Evolutionary conservation across 1,284 basidiomycete species (phyloP).

Genomic region (Moesziomyces sp.): DNA sequence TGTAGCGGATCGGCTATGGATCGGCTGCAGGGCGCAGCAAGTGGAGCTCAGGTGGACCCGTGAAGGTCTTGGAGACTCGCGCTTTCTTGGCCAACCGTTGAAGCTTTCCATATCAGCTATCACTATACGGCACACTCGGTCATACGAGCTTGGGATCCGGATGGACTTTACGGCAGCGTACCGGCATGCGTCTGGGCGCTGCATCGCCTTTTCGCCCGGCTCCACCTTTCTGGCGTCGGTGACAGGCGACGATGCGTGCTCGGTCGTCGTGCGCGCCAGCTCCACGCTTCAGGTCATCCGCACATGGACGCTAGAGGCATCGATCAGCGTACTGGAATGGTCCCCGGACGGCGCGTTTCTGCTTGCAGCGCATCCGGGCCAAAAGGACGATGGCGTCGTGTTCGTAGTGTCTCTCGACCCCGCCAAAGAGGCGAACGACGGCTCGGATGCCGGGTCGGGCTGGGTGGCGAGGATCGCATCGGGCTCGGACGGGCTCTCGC

Average conservation of each 20-base stretch:
- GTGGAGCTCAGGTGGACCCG: background rate
- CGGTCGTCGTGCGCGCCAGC: constrained; percentile 51
- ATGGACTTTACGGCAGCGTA: constrained; percentile 64
- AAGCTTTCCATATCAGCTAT: background rate
- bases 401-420: constrained; percentile 60
- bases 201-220: constrained; percentile 59
- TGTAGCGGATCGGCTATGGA: background rate
- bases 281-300: constrained; percentile 60
- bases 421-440: constrained; percentile 55
- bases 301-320: constrained; percentile 51
- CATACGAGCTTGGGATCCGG: background rate
- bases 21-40: background rate
- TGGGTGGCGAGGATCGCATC: constrained; percentile 59
- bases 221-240: constrained; percentile 62
- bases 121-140: background rate
- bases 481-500: constrained; percentile 50
- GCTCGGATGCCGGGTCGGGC: constrained; percentile 52
- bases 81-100: no score
- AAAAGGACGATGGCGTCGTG: constrained; percentile 44
- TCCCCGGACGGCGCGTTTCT: constrained; percentile 57
- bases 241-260: constrained; percentile 29
- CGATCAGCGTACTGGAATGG: constrained; percentile 52
- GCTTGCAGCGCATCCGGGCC: constrained; percentile 31
- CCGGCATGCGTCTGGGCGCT: constrained; percentile 49
- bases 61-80: no score